Evolutionary conservation across 768 basidiomycete genomes (phyloP).

Genomic region (Tulasnella sp.): DNA sequence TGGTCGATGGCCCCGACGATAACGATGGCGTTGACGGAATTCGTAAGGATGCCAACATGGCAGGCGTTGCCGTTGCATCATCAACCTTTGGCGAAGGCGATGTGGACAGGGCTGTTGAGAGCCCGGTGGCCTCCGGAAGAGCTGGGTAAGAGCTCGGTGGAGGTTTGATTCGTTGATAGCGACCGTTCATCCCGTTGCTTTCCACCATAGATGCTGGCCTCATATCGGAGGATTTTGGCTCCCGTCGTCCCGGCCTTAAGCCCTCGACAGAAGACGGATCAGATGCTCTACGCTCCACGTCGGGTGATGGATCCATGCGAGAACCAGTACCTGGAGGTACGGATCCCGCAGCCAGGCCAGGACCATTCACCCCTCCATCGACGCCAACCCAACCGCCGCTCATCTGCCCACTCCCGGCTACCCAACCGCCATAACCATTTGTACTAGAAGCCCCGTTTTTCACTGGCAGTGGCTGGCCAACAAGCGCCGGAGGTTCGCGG

Average conservation of each 20-base stretch:
- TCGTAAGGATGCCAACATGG: too few species aligned
- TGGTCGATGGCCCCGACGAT: neutral
- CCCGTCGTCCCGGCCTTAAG: neutral
- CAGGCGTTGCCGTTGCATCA: too few species aligned
- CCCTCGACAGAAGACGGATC: neutral
- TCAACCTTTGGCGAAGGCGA: too few species aligned
- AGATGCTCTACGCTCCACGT: neutral
- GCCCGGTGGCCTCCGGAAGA: neutral
- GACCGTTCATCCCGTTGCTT: neutral
- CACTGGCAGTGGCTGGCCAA: too few species aligned
- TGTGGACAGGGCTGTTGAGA: neutral
- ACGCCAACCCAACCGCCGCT: neutral
- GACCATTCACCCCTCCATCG: neutral
- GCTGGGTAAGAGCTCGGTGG: neutral
- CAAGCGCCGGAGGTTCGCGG: too few species aligned
- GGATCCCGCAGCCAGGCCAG: neutral
- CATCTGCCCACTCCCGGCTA: neutral
- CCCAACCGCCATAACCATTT: slow-evolving; percentile 1
- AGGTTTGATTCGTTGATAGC: neutral
- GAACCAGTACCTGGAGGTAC: neutral
- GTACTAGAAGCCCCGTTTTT: neutral
- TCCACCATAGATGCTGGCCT: neutral
- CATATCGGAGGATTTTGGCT: neutral
- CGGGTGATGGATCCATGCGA: neutral
- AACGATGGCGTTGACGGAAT: too few species aligned